Evolutionary conservation across 345 rosid species (phyloP), one percentile per base, ranked within the genome.

Genomic region (Lepidium aucheri): DNA sequence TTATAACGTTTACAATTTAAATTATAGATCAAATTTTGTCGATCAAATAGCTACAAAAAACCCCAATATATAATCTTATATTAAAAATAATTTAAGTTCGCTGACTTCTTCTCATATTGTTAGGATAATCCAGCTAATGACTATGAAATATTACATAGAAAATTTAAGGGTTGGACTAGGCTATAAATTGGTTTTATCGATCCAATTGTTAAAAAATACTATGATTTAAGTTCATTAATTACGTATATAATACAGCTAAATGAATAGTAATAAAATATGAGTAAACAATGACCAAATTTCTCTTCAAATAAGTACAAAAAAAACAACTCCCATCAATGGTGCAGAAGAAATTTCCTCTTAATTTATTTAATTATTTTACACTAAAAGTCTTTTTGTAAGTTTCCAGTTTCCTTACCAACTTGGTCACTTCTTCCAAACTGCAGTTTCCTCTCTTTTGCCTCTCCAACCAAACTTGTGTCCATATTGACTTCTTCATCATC

Each of bases 371-470:
- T 20, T 53, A 42, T 62, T 9, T 36, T 3, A 62, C 34, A 41
- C 17, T 7, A 45, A 53, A 45, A 40, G 45, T 50, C 45, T 65
- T 3, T 65, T 24, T 33, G 76, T 64, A 47, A 72, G 66, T 65
- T 72, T 58, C 60, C 41, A 8, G n/a, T 63, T 45, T 63, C 50
- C 35, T 63, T 46, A 54, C 75, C 12, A 53, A 44, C 50, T 35
- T 26, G 32, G 28, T 17, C 36, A 54, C 42, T 79, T 68, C 46
- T 39, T 51, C 9, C 63, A 43, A 28, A 67, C 30, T 35, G 74
- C 64, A 66, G 14, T 70, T 67, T 55, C 78, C 79, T 56, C 61
- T 9, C 67, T 66, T 66, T 65, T 73, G 72, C 76, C 62, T 73
- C 61, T 59, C 60, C 40, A 64, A 28, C 53, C 39, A 33, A 57